A percentile compares a stretch with the other conserved stretches of the same genome.
Evolutionary conservation across 176 grass and related monocot genomes (phyloP).

Genomic region (Puya raimondii): DNA sequence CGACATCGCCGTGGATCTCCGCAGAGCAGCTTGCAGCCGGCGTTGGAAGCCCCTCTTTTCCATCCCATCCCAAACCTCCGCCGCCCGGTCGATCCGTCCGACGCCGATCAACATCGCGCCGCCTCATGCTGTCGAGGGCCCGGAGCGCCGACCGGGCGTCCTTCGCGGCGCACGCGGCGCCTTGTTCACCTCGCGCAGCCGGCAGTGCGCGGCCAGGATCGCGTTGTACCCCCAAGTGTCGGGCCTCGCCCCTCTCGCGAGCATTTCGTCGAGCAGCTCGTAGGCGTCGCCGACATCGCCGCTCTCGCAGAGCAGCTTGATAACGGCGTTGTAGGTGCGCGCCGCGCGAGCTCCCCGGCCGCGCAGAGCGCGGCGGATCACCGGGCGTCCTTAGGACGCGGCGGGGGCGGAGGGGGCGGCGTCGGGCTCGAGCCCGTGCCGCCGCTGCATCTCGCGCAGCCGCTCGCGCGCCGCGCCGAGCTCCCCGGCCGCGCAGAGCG

Average conservation of each 20-base stretch:
- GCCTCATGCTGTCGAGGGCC: no score
- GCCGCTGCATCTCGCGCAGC: constrained; percentile 49
- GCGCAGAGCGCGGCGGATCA: no score
- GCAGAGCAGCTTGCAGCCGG: no score
- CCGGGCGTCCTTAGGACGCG: constrained; percentile 56
- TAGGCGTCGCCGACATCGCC: constrained; percentile 66
- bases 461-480: constrained; percentile 29
- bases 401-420: constrained; percentile 48
- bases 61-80: constrained; percentile 91
- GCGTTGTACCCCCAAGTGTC: constrained; percentile 83
- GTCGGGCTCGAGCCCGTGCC: constrained; percentile 35
- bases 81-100: constrained; percentile 54
- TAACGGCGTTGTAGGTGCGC: constrained; percentile 70
- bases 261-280: constrained; percentile 68
- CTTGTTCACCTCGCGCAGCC: constrained; percentile 69
- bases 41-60: constrained; percentile 54
- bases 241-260: constrained; percentile 34
- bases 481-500: constrained; percentile 48
- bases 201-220: constrained; percentile 59
- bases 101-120: constrained; percentile 52
- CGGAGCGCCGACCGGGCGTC: no score
- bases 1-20: no score
- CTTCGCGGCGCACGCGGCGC: no score
- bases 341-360: no score
- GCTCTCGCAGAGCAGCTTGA: constrained; percentile 51